Evolutionary conservation across 1,284 basidiomycete genomes (phyloP), one percentile per base, ranked within the genome.

Genomic region (Fomitopsis schrenkii): DNA sequence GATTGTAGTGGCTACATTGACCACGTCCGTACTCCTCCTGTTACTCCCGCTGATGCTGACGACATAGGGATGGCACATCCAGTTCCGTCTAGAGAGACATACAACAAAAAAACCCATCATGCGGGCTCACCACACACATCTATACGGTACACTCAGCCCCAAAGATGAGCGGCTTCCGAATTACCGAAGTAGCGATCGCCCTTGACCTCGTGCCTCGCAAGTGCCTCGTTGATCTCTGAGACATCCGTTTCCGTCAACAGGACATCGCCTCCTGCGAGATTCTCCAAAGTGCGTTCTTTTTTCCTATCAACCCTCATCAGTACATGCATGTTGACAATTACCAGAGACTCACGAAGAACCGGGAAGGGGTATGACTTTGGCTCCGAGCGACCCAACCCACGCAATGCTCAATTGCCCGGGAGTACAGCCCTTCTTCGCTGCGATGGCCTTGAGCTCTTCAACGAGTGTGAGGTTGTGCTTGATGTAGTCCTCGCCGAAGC

Each of bases 401-500:
- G 87, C 86, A 40, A 91, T 76, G 41, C 80, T 77, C 14, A 91
- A 74, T 70, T 90, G 87, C 0, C 82, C 80, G 0, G 83, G 72
- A 0, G 83, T 83, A 30, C 84, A 69, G 0, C 76, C 77, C 71
- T 83, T 84, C 69, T 76, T 77, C 52, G 72, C 68, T 0, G 85
- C 84, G 40, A 88, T 73, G 14, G 65, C 71, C 40, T 77, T 68
- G 46, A 85, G 68, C 12, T 68, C 70, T 17, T 85, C 77, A 2
- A 86, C 84, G 15, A 90, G 74, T 41, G 77, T 73, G 59, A 85
- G 69, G 72, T 90, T 90, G 66, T 83, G 75, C 53, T 79, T 75
- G 62, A 87, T 80, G 63, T 80, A 81, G 68, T 76, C 76, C 57
- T 75, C 73, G 8, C 70, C 53, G 67, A 78, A 78, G 15, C 74